Base-by-base conservation (phyloP, 2,329 filamentous ascomycete genomes). In the Beauveria sp. region DNA sequence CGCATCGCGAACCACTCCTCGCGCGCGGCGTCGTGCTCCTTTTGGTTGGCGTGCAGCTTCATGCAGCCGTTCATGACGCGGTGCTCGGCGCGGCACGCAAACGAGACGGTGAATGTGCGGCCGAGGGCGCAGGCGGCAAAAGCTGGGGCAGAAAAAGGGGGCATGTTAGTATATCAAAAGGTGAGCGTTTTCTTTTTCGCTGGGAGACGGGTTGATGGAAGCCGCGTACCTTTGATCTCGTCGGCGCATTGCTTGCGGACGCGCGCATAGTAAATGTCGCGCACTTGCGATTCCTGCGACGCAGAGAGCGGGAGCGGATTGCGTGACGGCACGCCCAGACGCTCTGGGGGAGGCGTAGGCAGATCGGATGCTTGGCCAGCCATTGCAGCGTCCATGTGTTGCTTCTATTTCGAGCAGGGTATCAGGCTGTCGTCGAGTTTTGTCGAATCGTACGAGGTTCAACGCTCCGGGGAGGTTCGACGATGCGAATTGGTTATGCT, bases 1-100 rank as follows among this genome's bases (percentile, higher is more conserved):
- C 90, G 83, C 65, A 84, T 81, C 57, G 86, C 85, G 74, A 98
- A 98, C 95, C 95, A 99, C 72, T 98, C 92, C 74, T 92, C 90
- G 58, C 95, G 95, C 95, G n/a, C 26, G 86, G 86, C 86, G 77
- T 99, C 95, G 74, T 96, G 84, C 73, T 96, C 91, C 60, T 83
- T 86, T 65, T 87, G 89, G 65, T 90, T 96, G 60, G 93, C 93
- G 77, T 96, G 89, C 61, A 81, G 75, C 67, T 93, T 81, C 92
- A 99, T 97, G 79, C 95, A 99, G 64, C 79, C 81, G 77, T 99
- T 99, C 95, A 99, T 99, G 42, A 82, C 81, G 65, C 88, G 86
- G 69, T 92, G 89, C 70, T 93, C 83, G 54, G 82, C 77, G 59
- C 91, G 88, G 79, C 95, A 99, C 58, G 86, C 84, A 80, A 95